Evolutionary conservation across 2,329 filamentous ascomycete species (phyloP).

Genomic region (Talaromyces sp.): DNA sequence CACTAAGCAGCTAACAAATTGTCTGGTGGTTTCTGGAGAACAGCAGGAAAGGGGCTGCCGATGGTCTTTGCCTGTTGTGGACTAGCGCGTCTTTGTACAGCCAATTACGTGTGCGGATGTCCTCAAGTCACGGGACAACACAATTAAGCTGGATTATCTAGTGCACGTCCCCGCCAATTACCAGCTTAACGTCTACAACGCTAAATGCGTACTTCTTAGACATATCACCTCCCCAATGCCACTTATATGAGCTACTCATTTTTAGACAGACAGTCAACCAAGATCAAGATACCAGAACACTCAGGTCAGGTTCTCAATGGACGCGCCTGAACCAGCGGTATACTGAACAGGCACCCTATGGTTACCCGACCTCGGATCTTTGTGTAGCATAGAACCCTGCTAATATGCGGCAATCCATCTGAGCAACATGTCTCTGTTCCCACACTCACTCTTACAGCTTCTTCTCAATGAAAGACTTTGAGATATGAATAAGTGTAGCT

Average conservation of each 20-base stretch:
- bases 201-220: not conserved
- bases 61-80: not conserved
- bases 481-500: not conserved
- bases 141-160: constrained; percentile 1
- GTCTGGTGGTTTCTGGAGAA: constrained; percentile 3
- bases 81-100: not conserved
- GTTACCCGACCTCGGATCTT: not conserved
- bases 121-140: constrained; percentile 9
- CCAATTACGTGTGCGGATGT: not conserved
- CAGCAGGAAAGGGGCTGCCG: constrained; percentile 9
- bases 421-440: not conserved
- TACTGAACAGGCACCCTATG: not conserved
- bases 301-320: not conserved
- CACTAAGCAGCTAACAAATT: constrained; percentile 7
- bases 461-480: not conserved
- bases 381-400: not conserved
- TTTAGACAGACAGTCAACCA: not conserved
- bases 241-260: not conserved
- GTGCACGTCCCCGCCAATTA: not conserved
- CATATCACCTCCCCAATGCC: too few species aligned
- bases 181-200: not conserved
- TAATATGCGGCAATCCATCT: not conserved
- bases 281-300: not conserved
- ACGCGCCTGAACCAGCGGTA: not conserved
- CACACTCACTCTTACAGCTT: not conserved